These are phyloP conservation scores for Nigrospora oryzae DNA, from an alignment of 2,329 filamentous ascomycete species.

Conservation along the genomic window DNA sequence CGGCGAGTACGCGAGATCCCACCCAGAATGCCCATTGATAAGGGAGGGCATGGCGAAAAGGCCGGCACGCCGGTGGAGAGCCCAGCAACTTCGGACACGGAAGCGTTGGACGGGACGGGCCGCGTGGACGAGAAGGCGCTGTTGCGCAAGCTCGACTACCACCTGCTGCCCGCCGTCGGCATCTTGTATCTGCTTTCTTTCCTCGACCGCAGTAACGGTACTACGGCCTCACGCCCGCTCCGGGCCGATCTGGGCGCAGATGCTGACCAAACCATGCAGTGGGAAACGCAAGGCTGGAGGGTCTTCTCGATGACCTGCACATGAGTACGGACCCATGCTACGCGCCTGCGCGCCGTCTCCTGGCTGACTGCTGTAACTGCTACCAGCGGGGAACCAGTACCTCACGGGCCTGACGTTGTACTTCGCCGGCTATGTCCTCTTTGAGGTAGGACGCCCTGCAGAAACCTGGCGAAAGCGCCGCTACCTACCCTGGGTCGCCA, in stretches of 20 bases:
- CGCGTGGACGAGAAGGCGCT: conserved; percentile 51
- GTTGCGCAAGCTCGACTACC: conserved; percentile 43
- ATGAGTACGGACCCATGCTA: conserved; percentile 47
- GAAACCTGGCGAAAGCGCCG: too few relatives aligned
- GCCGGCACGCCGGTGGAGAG: too few relatives aligned
- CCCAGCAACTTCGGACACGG: too few relatives aligned
- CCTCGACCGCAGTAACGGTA: conserved; percentile 35
- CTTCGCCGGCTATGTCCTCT: conserved; percentile 52
- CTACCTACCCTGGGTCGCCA: too few relatives aligned
- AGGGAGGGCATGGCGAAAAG: too few relatives aligned
- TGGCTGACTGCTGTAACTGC: conserved; percentile 47
- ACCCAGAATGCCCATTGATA: too few relatives aligned
- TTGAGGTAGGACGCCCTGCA: conserved; percentile 51
- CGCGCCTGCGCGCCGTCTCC: conserved; percentile 53
- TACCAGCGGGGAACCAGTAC: conserved; percentile 59
- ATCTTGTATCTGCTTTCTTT: conserved; percentile 51
- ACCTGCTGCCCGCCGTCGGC: conserved; percentile 50
- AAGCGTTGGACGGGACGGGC: too few relatives aligned
- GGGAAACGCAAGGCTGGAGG: conserved; percentile 48
- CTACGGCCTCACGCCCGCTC: too few relatives aligned
- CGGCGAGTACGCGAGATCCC: too few relatives aligned
- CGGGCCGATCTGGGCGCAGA: too few relatives aligned
- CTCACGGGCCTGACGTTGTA: conserved; percentile 58
- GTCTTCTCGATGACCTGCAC: conserved; percentile 39
- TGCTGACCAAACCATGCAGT: conserved; percentile 24